Conservation (phyloP, 257 asterid genomes). For the Fraxinus excelsior region DNA sequence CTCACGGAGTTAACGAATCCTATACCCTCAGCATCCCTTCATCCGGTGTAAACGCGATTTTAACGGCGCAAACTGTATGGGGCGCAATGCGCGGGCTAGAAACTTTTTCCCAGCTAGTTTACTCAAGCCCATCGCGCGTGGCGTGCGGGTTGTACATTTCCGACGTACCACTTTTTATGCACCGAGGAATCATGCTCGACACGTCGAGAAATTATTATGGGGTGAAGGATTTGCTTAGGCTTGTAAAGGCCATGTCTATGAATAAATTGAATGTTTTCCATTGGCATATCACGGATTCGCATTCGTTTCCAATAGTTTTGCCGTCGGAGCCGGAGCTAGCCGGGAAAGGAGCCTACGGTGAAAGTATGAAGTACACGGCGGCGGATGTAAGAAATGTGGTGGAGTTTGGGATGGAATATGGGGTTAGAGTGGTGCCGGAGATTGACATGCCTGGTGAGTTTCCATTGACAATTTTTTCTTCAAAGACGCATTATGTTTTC, state of each 20-base stretch:
- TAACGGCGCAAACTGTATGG: slow-evolving; percentile 61
- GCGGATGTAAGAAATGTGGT: slow-evolving; percentile 67
- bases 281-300: slow-evolving; percentile 96
- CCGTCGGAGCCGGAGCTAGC: slow-evolving; percentile 82
- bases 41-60: slow-evolving; percentile 36
- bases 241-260: slow-evolving; percentile 75
- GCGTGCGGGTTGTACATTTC: slow-evolving; percentile 54
- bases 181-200: slow-evolving; percentile 81
- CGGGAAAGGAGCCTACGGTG: slow-evolving; percentile 68
- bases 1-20: slow-evolving; percentile 83
- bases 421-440: slow-evolving; percentile 90
- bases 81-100: slow-evolving; percentile 95
- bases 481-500: not conserved
- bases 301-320: slow-evolving; percentile 79
- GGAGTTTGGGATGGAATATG: slow-evolving; percentile 71
- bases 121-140: slow-evolving; percentile 46
- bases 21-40: slow-evolving; percentile 55
- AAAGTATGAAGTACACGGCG: slow-evolving; percentile 69
- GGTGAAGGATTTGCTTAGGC: slow-evolving; percentile 60
- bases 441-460: slow-evolving; percentile 94
- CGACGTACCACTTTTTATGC: slow-evolving; percentile 71
- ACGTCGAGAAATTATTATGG: slow-evolving; percentile 79
- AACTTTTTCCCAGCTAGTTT: slow-evolving; percentile 80
- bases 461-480: too few relatives aligned
- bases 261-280: slow-evolving; percentile 89